phyloP scores from a whole-genome alignment of 2,329 filamentous ascomycete species.

The Talaromyces marneffei region DNA sequence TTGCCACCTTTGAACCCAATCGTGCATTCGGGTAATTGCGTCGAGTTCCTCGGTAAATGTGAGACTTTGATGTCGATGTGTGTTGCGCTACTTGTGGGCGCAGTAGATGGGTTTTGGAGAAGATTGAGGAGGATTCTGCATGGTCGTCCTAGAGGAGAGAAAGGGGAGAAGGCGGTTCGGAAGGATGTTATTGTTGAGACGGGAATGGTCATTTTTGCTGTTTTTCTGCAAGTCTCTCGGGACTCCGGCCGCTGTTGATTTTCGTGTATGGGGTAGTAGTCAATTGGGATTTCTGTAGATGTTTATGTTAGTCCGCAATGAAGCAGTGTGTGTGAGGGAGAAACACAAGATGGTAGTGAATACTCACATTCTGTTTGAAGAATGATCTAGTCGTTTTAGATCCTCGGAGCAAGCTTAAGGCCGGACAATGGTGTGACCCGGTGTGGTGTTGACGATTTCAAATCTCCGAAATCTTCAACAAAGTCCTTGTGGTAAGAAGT shows the following conservation, averaged over 20 bases:
- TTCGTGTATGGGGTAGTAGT: not conserved
- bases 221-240: too few relatives aligned
- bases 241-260: not conserved
- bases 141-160: constrained; percentile 70
- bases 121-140: constrained; percentile 82
- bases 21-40: constrained; percentile 61
- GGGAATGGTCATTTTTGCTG: constrained; percentile 23
- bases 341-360: not conserved
- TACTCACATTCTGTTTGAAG: not conserved
- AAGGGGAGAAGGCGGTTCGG: constrained; percentile 85
- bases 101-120: constrained; percentile 74
- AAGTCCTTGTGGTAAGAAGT: not conserved
- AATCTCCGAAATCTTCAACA: too few relatives aligned
- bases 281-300: not conserved
- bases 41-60: constrained; percentile 64
- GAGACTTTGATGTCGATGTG: constrained; percentile 72
- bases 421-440: not conserved
- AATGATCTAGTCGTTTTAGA: not conserved
- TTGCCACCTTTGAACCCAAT: constrained; percentile 97
- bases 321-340: not conserved
- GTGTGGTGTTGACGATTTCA: not conserved
- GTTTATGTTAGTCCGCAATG: not conserved
- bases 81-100: constrained; percentile 67
- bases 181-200: constrained; percentile 60
- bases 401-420: not conserved